phyloP scores from a whole-genome alignment of 2,329 filamentous ascomycete genomes.

The Colletotrichum sp. region DNA sequence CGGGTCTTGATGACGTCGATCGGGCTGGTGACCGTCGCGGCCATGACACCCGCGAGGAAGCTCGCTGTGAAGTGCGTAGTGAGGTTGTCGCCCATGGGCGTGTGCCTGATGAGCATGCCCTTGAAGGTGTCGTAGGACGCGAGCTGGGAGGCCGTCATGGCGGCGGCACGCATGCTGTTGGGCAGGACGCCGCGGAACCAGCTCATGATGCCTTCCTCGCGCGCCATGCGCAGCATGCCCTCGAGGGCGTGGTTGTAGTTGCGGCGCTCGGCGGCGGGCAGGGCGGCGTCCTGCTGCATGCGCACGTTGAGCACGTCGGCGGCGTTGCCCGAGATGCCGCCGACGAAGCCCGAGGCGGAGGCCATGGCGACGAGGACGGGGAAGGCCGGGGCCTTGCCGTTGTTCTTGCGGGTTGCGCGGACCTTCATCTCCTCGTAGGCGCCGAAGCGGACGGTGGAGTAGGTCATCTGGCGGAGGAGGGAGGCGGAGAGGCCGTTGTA shows the following conservation, averaged over 20 bases:
- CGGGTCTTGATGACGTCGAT: slow-evolving; percentile 91
- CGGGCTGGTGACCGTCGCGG: slow-evolving; percentile 83
- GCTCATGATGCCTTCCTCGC: slow-evolving; percentile 77
- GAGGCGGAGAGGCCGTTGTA: slow-evolving; percentile 94
- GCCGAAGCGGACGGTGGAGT: slow-evolving; percentile 95
- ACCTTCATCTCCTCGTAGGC: slow-evolving; percentile 94
- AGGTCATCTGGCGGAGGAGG: slow-evolving; percentile 91
- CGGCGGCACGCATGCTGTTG: slow-evolving; percentile 80
- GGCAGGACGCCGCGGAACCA: slow-evolving; percentile 88
- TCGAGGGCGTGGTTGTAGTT: slow-evolving; percentile 92
- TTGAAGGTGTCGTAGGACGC: slow-evolving; percentile 89
- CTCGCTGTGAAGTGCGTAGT: slow-evolving; percentile 80
- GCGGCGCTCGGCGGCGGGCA: slow-evolving; percentile 74
- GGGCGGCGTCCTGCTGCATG: slow-evolving; percentile 92
- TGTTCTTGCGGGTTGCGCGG: slow-evolving; percentile 53
- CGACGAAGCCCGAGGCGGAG: slow-evolving; percentile 82
- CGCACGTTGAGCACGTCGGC: slow-evolving; percentile 97
- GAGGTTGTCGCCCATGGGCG: slow-evolving; percentile 72
- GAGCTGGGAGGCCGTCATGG: slow-evolving; percentile 87
- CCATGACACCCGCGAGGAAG: slow-evolving; percentile 80
- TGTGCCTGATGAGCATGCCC: slow-evolving; percentile 67
- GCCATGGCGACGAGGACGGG: slow-evolving; percentile 83
- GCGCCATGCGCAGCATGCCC: slow-evolving; percentile 85
- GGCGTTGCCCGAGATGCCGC: slow-evolving; percentile 90
- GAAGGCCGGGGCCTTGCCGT: slow-evolving; percentile 63